Base-by-base conservation (phyloP, 306 rosid species). In the cucumber (Cucumis sativus) region DNA sequence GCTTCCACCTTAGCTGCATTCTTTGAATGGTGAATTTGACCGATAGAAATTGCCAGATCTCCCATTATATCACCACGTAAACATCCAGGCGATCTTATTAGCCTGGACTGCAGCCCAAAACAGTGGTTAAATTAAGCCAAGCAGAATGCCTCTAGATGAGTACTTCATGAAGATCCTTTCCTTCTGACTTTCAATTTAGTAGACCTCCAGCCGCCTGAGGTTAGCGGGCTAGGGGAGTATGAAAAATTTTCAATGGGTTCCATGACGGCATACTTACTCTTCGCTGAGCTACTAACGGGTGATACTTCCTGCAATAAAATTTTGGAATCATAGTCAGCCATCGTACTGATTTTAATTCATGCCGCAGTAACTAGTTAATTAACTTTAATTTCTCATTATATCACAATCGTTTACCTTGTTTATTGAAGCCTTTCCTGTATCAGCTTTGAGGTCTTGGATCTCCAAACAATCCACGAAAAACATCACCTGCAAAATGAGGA, bases 391-490 rank as follows among this genome's bases (percentile, higher is more conserved):
- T 69, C 57, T 69, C 75, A 45, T 33, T 33, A 33, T 33, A 69
- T 69, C 43, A 35, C 75, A 70, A 85, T 66, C 90, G 6, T 47
- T 85, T 87, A 92, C 97, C 83, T 69, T 82, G 62, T 84, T 75
- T 40, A 86, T 35, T 72, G 81, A 75, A 84, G 84, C 86, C 57
- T 55, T 77, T 25, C 82, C 80, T 37, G 58, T 84, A 62, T 86
- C 72, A 54, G 85, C 86, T 85, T 84, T 88, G 17, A 68, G 65
- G 78, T 77, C 84, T 79, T 84, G 82, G 80, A 89, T 86, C 65
- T 90, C 90, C 92, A 94, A 73, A 76, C 79, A 83, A 80, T 88
- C 97, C 15, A 51, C 58, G 87, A 68, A 92, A 83, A 94, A 84
- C 78, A 92, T 56, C 64, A 94, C 78, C 98, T 93, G 33, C 70